Evolutionary conservation across 768 basidiomycete genomes (phyloP).

Genomic region (Mycena filopes): DNA sequence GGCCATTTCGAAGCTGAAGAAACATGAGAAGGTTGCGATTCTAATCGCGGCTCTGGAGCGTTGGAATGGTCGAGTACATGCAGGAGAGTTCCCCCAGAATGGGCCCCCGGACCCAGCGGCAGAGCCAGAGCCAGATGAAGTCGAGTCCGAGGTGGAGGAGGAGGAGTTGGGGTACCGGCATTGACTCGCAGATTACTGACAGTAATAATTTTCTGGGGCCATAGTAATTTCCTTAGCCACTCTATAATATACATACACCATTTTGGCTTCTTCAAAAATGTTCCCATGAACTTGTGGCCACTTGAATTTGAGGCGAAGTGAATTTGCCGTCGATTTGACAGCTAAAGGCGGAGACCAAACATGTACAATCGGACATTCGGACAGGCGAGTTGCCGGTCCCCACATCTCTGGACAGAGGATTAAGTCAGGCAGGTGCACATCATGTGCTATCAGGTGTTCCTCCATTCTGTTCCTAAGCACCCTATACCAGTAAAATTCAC

Average conservation of each 20-base stretch:
- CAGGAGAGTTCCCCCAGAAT: slow-evolving; percentile 1
- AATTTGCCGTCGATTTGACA: slow-evolving; percentile 11
- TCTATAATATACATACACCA: slow-evolving; percentile 4
- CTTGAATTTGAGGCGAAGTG: neutral
- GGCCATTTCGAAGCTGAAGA: slow-evolving; percentile 10
- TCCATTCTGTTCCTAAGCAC: too few relatives aligned
- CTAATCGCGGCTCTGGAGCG: neutral
- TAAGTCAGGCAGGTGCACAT: too few relatives aligned
- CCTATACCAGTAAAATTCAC: too few relatives aligned
- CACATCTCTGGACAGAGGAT: too few relatives aligned
- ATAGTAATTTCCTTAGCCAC: neutral
- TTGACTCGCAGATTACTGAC: slow-evolving; percentile 9
- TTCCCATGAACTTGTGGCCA: neutral
- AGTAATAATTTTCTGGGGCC: neutral
- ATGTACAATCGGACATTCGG: slow-evolving; percentile 14
- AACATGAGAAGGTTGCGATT: neutral
- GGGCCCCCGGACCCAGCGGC: neutral
- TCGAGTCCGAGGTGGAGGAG: neutral
- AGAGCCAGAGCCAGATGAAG: neutral
- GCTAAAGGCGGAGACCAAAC: too few relatives aligned
- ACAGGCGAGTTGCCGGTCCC: slow-evolving; percentile 12
- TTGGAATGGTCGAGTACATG: slow-evolving; percentile 1
- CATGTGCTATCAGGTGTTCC: too few relatives aligned
- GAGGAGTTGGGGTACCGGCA: too few relatives aligned
- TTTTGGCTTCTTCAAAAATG: too few relatives aligned